phyloP scores from a whole-genome alignment of 495 filamentous ascomycete species.

The Tuber calosporum region DNA sequence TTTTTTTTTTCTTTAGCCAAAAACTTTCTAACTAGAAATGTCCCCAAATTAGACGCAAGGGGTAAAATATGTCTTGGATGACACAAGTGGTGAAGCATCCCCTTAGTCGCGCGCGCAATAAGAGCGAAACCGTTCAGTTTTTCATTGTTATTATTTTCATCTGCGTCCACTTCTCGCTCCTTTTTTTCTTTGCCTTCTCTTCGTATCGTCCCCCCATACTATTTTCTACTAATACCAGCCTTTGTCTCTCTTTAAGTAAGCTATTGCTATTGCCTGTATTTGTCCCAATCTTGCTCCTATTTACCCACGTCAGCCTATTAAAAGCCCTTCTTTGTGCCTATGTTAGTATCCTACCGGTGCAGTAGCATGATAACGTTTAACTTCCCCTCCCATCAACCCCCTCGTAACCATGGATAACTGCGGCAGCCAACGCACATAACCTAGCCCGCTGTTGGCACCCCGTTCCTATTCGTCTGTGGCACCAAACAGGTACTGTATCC shows the following conservation, averaged over 20 bases:
- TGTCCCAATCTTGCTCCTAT: conserved; percentile 4
- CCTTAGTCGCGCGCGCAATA: conserved; percentile 9
- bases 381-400: conserved; percentile 17
- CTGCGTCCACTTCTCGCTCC: conserved; percentile 4
- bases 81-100: neutral
- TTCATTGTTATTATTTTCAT: conserved; percentile 5
- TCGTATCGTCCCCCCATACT: neutral
- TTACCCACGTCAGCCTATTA: conserved; percentile 16
- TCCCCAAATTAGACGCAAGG: neutral
- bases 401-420: conserved; percentile 18
- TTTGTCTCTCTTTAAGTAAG: neutral
- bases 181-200: neutral
- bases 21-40: neutral
- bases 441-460: conserved; percentile 20
- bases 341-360: too few relatives aligned
- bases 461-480: conserved; percentile 25
- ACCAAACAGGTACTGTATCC: conserved; percentile 13
- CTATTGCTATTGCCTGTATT: neutral
- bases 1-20: neutral
- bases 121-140: conserved; percentile 9
- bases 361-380: conserved; percentile 12
- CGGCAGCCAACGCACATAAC: conserved; percentile 26
- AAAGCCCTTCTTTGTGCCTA: neutral
- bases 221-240: neutral
- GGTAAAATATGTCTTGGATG: conserved; percentile 3